These are phyloP conservation scores for Fraxinus sp. DNA, from an alignment of 305 asterid species.

Conservation along the genomic window DNA sequence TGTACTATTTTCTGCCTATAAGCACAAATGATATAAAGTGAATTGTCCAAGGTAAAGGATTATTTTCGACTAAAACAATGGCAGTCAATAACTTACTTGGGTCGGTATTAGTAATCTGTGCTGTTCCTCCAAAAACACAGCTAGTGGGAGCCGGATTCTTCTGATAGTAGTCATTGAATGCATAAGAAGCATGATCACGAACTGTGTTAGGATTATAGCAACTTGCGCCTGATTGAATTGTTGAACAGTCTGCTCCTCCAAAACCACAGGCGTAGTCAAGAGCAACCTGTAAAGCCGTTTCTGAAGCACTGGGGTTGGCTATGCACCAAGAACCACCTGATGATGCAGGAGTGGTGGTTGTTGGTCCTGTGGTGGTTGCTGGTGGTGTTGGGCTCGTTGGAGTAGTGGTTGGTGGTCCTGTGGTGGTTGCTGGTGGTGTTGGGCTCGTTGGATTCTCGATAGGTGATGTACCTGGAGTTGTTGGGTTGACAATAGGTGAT, in stretches of 20 bases:
- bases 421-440: slow-evolving; percentile 22
- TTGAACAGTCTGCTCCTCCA: slow-evolving; percentile 60
- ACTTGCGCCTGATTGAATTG: slow-evolving; percentile 42
- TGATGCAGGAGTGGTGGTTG: slow-evolving; percentile 27
- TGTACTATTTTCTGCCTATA: neutral
- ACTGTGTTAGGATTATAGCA: slow-evolving; percentile 51
- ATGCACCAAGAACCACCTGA: slow-evolving; percentile 55
- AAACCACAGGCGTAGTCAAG: slow-evolving; percentile 62
- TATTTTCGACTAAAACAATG: neutral
- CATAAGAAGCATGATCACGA: slow-evolving; percentile 54
- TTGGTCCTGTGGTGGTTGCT: slow-evolving; percentile 36
- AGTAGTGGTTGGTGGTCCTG: slow-evolving; percentile 32
- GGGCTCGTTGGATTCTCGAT: slow-evolving; percentile 68
- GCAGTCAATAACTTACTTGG: slow-evolving; percentile 38
- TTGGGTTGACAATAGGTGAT: slow-evolving; percentile 41
- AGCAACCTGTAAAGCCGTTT: slow-evolving; percentile 55
- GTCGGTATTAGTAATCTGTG: slow-evolving; percentile 41
- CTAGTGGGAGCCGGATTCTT: slow-evolving; percentile 57
- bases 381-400: slow-evolving; percentile 52
- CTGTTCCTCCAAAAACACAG: slow-evolving; percentile 55
- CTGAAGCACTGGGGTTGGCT: slow-evolving; percentile 40
- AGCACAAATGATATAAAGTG: neutral
- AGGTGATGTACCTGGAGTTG: slow-evolving; percentile 41
- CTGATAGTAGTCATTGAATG: slow-evolving; percentile 57
- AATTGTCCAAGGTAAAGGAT: neutral